Evolutionary conservation across 176 grass and related monocot genomes (phyloP).

Genomic region (Dendrocalamus sinicus): DNA sequence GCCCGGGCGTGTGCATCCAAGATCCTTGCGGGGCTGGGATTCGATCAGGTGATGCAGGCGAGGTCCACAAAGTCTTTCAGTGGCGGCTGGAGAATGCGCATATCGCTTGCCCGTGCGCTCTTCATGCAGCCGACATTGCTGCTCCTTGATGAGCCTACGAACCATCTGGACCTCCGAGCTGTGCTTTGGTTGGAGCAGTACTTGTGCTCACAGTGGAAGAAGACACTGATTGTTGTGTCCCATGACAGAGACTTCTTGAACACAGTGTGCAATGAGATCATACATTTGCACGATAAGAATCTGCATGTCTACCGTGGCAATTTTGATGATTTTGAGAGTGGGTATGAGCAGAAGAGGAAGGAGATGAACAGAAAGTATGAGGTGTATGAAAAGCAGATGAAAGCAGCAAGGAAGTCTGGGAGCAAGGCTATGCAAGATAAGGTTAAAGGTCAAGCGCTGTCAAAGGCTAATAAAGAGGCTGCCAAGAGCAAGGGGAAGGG

Average conservation of each 20-base stretch:
- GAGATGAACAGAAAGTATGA: slow-evolving; percentile 92
- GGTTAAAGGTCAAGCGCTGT: slow-evolving; percentile 81
- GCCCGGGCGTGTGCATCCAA: slow-evolving; percentile 74
- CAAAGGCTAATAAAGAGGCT: slow-evolving; percentile 75
- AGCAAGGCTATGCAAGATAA: slow-evolving; percentile 90
- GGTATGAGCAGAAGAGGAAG: slow-evolving; percentile 93
- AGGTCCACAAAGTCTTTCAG: slow-evolving; percentile 88
- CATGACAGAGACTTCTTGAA: slow-evolving; percentile 94
- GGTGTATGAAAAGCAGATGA: slow-evolving; percentile 86
- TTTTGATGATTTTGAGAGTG: slow-evolving; percentile 90
- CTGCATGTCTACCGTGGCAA: slow-evolving; percentile 90
- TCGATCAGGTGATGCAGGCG: slow-evolving; percentile 81
- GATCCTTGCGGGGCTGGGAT: slow-evolving; percentile 85
- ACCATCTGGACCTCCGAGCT: slow-evolving; percentile 93
- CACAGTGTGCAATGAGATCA: slow-evolving; percentile 89
- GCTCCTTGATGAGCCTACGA: slow-evolving; percentile 90
- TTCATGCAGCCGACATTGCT: slow-evolving; percentile 96
- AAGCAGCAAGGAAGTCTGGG: slow-evolving; percentile 80
- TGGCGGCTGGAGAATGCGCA: slow-evolving; percentile 98
- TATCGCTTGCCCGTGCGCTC: slow-evolving; percentile 88
- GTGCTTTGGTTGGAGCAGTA: slow-evolving; percentile 97
- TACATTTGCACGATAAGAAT: slow-evolving; percentile 84
- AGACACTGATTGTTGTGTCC: slow-evolving; percentile 88
- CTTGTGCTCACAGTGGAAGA: slow-evolving; percentile 91
- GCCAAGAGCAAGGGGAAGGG: slow-evolving; percentile 87